Percentiles rank a stretch among this genome's conserved stretches.
Conservation (phyloP, 106 monocot genomes). For the Dendrobium nobile region DNA sequence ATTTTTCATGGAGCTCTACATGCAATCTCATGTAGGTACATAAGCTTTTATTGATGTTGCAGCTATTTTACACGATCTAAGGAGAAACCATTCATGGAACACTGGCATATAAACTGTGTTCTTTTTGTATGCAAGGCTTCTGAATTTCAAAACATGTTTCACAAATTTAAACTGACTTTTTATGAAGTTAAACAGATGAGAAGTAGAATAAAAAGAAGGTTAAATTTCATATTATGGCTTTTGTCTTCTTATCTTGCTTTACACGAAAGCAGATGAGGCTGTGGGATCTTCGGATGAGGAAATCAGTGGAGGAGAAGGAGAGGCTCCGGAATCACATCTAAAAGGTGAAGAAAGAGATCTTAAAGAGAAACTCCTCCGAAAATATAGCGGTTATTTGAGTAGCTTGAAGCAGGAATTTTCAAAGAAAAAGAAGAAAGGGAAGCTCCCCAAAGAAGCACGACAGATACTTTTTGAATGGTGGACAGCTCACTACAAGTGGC, state of each 20-base stretch:
- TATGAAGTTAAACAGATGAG: too few relatives aligned
- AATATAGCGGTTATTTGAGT: conserved; percentile 68
- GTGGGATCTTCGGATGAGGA: conserved; percentile 63
- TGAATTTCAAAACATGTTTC: too few relatives aligned
- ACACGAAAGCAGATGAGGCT: conserved; percentile 33
- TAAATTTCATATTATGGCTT: not conserved
- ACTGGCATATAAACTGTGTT: too few relatives aligned
- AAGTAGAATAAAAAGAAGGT: not conserved
- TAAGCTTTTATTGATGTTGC: too few relatives aligned
- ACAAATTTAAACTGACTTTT: too few relatives aligned
- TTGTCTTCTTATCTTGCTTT: not conserved
- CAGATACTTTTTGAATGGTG: conserved; percentile 55
- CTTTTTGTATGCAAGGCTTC: too few relatives aligned
- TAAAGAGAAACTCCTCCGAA: conserved; percentile 70
- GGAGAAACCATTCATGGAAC: too few relatives aligned
- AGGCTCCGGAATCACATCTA: conserved; percentile 27
- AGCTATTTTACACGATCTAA: too few relatives aligned
- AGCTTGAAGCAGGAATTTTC: conserved; percentile 58
- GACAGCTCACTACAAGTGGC: conserved; percentile 68
- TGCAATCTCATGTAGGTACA: too few relatives aligned
- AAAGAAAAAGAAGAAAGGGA: conserved; percentile 77
- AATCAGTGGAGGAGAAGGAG: conserved; percentile 30
- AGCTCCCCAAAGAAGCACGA: conserved; percentile 65
- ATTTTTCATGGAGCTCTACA: too few relatives aligned
- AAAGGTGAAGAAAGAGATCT: conserved; percentile 36